Evolutionary conservation across 2,329 filamentous ascomycete species (phyloP).

Genomic region (Cladophialophora exuberans): DNA sequence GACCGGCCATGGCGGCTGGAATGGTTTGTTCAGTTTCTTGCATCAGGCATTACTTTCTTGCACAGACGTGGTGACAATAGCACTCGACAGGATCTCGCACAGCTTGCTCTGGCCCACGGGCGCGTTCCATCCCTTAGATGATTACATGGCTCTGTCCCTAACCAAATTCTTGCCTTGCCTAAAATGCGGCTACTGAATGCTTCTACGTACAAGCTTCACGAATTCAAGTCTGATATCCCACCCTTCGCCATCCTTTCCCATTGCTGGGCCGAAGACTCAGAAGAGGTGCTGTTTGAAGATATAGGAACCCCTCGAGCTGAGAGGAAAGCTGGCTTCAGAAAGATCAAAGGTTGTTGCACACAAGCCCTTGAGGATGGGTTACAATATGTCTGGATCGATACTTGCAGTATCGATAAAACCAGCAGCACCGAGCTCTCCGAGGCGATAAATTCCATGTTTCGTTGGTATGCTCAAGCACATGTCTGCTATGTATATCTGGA

Average conservation of each 20-base stretch:
- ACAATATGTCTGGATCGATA: slow-evolving; percentile 33
- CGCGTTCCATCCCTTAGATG: too few relatives aligned
- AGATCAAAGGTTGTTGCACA: neutral
- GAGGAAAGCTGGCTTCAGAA: neutral
- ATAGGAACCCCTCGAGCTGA: neutral
- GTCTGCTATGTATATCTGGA: slow-evolving; percentile 29
- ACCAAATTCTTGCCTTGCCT: neutral
- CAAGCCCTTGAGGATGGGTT: slow-evolving; percentile 3
- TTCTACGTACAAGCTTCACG: neutral
- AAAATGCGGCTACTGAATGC: neutral
- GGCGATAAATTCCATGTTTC: slow-evolving; percentile 31
- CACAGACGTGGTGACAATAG: too few relatives aligned
- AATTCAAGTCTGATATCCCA: neutral
- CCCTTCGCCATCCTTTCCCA: neutral
- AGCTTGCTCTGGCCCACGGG: too few relatives aligned
- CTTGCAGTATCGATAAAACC: slow-evolving; percentile 31
- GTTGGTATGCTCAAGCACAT: slow-evolving; percentile 26
- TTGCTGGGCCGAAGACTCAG: neutral
- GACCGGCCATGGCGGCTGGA: too few relatives aligned
- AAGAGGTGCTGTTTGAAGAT: neutral
- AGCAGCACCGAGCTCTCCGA: slow-evolving; percentile 28
- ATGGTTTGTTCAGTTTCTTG: too few relatives aligned
- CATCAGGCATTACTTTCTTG: too few relatives aligned
- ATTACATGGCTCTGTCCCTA: neutral
- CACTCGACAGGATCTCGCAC: too few relatives aligned